Evolutionary conservation across 257 asterid genomes (phyloP), one percentile per base, ranked within the genome.

Genomic region (Solanum commersonii): DNA sequence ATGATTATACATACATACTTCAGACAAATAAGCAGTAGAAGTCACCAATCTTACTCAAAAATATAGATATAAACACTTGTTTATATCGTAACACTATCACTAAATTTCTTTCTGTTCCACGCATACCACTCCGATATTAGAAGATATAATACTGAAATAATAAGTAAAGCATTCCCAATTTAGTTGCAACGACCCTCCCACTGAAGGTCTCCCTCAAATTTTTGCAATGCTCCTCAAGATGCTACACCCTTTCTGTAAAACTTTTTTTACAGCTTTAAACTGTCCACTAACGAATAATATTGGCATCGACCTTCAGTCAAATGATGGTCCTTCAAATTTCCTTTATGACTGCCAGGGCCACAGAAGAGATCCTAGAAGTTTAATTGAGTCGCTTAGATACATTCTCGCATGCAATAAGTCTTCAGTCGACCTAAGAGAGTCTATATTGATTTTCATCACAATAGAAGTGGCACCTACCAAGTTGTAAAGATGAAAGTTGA

Each of bases 401-500:
- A 81, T 81, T 31, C 42, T 49, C 7, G 22, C 20, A 49, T 29
- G 67, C 85, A 81, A 46, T 81, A 31, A 29, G 38, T 76, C 13
- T 77, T 77, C 85, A 49, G 68, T n/a, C 29, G 10, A 81, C 27
- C 29, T 81, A 46, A 52, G 70, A 81, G 8, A 29, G 85, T 5
- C 68, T 14, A 18, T 31, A 46, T 81, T 27, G 68, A 52, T 81
- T 49, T 81, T 29, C 44, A 46, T 49, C 85, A 49, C 44, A 82
- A 46, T 82, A 49, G 85, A 49, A 77, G 85, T 31, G 40, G 42
- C 60, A 82, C 95, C 59, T 93, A 97, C 98, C 99, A 88, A 97
- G 94, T 86, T 96, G 98, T 89, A 96, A 92, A 68, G 98, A 93
- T 63, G 99, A 96, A 91, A 97, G 98, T 90, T 90, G 96, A 89